Base-by-base conservation (phyloP, 75 land plant genomes). In the Azolla pinnata region DNA sequence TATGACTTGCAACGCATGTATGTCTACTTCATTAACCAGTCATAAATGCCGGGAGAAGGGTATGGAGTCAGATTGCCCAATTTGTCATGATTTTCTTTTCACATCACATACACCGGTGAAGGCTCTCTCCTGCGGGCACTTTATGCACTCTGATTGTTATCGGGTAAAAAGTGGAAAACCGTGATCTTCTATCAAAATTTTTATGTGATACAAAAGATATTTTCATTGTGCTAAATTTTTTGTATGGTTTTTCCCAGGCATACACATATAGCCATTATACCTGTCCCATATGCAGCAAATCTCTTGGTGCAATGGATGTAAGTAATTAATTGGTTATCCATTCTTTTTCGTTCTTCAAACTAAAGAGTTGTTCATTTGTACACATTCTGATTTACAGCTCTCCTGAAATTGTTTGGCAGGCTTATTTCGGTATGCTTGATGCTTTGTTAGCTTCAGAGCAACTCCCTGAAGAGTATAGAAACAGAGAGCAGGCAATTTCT, bases 401-500 rank as follows among this genome's bases (percentile, higher is more conserved):
- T 42, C 54, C 12, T 1, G 2, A 3, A 9, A 1, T 59, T 55
- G 14, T 31, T 33, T 20, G 28, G 19, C 75, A 92, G 97, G 97
- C 88, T 14, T 92, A 88, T 60, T 92, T 92, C 70, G 90, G 97
- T 40, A 92, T 92, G 97, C 97, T 92, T 59, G 97, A 92, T 72
- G 97, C 97, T 33, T 56, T 92, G 27, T 64, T 92, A 62, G 75
- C 97, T 56, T 61, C 86, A 47, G 97, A 92, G 60, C 79, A 45
- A 54, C 97, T 92, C 51, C 97, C 97, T 9, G 96, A 88, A 54
- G 97, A 92, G 66, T 92, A 85, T 54, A 62, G 75, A 56, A 76
- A 78, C 35, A 78, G 80, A 8, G 67, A 63, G 48, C 97, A 92
- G 83, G 97, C 83, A 64, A 24, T 18, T 42, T 34, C 10, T n/a